phyloP scores from a whole-genome alignment of 2,329 filamentous ascomycete genomes.

The Fonsecaea pedrosoi region DNA sequence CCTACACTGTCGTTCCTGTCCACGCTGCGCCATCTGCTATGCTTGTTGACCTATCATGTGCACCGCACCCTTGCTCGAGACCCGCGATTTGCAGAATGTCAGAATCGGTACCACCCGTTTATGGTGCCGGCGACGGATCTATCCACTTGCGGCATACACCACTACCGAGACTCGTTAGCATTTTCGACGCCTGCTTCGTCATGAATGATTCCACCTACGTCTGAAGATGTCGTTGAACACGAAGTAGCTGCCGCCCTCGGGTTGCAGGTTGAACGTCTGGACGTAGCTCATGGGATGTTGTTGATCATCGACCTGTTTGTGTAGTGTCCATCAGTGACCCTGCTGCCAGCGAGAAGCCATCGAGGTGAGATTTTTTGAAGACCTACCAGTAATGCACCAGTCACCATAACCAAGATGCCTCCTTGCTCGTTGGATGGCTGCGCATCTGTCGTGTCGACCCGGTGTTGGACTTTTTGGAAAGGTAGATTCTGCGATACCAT shows the following conservation, averaged over 20 bases:
- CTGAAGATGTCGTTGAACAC: conserved; percentile 90
- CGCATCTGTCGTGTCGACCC: conserved; percentile 77
- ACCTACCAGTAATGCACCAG: conserved; percentile 83
- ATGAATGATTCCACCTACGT: conserved; percentile 25
- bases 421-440: conserved; percentile 73
- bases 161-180: conserved; percentile 28
- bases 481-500: conserved; percentile 67
- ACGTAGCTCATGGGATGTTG: conserved; percentile 88
- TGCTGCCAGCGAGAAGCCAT: background rate
- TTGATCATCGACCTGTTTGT: conserved; percentile 78
- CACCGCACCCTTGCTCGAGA: conserved; percentile 3
- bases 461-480: conserved; percentile 81
- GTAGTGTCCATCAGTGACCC: conserved; percentile 6
- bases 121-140: background rate
- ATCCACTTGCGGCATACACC: conserved; percentile 35
- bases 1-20: background rate
- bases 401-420: conserved; percentile 85
- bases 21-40: conserved; percentile 22
- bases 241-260: conserved; percentile 76
- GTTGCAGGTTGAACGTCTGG: conserved; percentile 84
- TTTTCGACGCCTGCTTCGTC: background rate
- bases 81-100: background rate
- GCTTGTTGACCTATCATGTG: conserved; percentile 14
- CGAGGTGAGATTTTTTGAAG: conserved; percentile 49
- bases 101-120: background rate